Base-by-base conservation (phyloP, 257 asterid species). In the Catharanthus roseus region DNA sequence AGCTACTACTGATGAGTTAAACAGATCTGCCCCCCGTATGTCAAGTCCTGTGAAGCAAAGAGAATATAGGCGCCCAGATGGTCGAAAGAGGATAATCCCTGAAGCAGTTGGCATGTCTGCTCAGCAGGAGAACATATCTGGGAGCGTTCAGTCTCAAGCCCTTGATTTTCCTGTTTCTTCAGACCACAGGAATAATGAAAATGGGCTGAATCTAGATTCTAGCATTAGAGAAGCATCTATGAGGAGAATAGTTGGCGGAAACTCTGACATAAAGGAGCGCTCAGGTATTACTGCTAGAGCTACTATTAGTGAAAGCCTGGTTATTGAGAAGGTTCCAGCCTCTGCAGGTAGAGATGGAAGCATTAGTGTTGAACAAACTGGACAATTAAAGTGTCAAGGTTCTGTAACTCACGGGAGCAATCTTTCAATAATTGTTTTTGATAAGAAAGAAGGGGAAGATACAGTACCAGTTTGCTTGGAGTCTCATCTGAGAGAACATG, bases 61-160 rank as follows among this genome's bases (percentile, higher is more conserved):
- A 76, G 97, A 89, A 78, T 95, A 95, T 63, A 88, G 96, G 71
- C 89, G 97, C 16, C 87, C 99, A 24, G 99, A 95, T 82, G 99
- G 99, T 60, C 89, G 99, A 60, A 95, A 87, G 89, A 88, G 99
- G 88, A 95, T 95, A 85, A 95, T 95, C 69, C 99, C 99, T 10
- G 97, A 95, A 85, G 97, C 97, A 73, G 97, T 95, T 84, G 99
- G 99, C 62, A 84, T 76, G 66, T 78, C 92, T 57, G 79, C 78
- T 42, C 92, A 78, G 77, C 86, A 77, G 69, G 91, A 86, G 67
- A 77, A 80, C 71, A 51, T 81, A 34, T 65, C 92, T 49, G 79
- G 79, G 72, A 78, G 72, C 75, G 80, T 71, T 68, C 81, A 80
- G 70, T 74, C 87, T 58, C 89, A 82, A 75, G 77, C 81, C 67